Evolutionary conservation across 345 rosid genomes (phyloP), one percentile per base, ranked within the genome.

Genomic region (Cardamine resedifolia): DNA sequence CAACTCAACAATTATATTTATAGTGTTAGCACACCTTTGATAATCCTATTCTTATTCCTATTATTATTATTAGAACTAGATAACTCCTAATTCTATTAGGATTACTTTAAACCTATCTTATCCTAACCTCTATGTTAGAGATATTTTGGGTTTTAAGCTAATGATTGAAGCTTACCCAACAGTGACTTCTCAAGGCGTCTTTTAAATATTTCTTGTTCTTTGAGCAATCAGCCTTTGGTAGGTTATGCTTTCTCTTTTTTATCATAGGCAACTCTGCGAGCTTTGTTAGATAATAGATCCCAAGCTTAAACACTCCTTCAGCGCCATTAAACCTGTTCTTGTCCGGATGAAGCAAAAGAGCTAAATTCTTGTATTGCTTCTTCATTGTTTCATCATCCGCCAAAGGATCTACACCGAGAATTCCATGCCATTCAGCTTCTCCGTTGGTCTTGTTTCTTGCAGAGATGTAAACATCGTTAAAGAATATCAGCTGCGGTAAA

Each of bases 301-400:
- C 87, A 85, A 44, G 91, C 88, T 75, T 88, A 75, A 90, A 92
- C 30, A 96, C 98, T 7, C 90, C 91, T 74, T 87, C 95, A 0
- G 96, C 88, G 18, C 98, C 98, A 10, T 74, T 38, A 21, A 82
- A 85, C 76, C 83, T 90, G 83, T 92, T 92, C 78, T 90, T 92
- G 77, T 92, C 95, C 12, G 96, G 98, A 64, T 88, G 98, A 52
- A 92, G 87, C 72, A 81, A 68, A 71, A 89, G 75, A 44, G 87
- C 88, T 24, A 89, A 81, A 81, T 83, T 87, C 73, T 82, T 79
- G 63, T 84, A 88, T 52, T 85, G 88, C 69, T 83, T 88, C 78
- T 78, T 84, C 12, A 87, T 71, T 0, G 78, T 58, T n/a, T 85
- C 90, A 20, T 85, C 95, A 79, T 88, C 86, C 45, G 83, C 90